Evolutionary conservation across 176 grass and related monocot species (phyloP).

Genomic region (Zoysia pacifica): DNA sequence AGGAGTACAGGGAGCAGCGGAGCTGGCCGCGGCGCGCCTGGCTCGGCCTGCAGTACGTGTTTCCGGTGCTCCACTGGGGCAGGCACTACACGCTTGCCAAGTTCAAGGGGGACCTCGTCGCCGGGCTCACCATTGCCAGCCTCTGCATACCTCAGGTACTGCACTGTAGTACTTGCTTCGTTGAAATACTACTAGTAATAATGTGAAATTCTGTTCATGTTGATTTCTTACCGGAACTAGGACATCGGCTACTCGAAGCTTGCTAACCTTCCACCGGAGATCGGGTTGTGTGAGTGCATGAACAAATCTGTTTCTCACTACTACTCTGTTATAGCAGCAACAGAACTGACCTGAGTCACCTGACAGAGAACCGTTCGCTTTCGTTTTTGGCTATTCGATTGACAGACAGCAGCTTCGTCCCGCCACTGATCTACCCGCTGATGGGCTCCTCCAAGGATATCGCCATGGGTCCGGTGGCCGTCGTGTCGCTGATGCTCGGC

Average conservation of each 20-base stretch:
- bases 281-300: conserved; percentile 76
- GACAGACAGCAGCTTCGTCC: conserved; percentile 81
- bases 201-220: not conserved
- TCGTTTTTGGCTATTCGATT: not conserved
- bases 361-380: not conserved
- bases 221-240: conserved; percentile 31
- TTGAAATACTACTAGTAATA: too few relatives aligned
- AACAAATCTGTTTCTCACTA: not conserved
- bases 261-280: conserved; percentile 54
- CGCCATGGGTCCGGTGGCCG: conserved; percentile 82
- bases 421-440: conserved; percentile 65
- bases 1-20: conserved; percentile 64
- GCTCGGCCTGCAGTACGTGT: conserved; percentile 60
- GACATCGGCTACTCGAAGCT: conserved; percentile 94
- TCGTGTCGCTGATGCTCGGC: conserved; percentile 75
- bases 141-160: conserved; percentile 83
- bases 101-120: conserved; percentile 74
- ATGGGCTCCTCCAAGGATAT: conserved; percentile 84
- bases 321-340: not conserved
- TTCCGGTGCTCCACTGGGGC: conserved; percentile 78
- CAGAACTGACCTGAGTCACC: conserved; percentile 9
- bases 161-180: too few relatives aligned
- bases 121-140: conserved; percentile 90
- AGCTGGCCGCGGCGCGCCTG: conserved; percentile 47
- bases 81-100: conserved; percentile 63